These are phyloP conservation scores for Zygosaccharomyces bailii DNA, from an alignment of 805 yeast species.

Conservation along the genomic window DNA sequence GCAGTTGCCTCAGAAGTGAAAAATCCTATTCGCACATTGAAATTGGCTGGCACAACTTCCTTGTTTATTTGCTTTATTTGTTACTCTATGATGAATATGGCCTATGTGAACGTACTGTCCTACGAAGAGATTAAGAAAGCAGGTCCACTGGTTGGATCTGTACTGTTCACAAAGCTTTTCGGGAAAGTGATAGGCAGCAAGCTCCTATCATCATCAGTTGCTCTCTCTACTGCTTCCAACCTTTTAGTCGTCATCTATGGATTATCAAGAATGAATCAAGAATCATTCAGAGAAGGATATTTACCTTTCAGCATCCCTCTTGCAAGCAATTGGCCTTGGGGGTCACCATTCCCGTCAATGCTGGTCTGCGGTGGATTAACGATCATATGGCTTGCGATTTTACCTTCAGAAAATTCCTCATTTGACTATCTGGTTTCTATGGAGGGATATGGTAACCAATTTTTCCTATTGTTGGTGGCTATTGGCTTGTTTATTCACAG, in stretches of 20 bases:
- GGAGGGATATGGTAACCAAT: conserved; percentile 46
- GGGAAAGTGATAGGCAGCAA: conserved; percentile 52
- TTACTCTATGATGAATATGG: conserved; percentile 50
- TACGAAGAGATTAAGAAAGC: conserved; percentile 50
- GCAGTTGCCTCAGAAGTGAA: conserved; percentile 58
- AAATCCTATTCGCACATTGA: conserved; percentile 55
- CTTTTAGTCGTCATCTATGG: conserved; percentile 59
- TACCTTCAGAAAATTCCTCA: conserved; percentile 38
- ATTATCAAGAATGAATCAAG: conserved; percentile 60
- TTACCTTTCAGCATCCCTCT: conserved; percentile 50
- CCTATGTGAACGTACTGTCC: conserved; percentile 54
- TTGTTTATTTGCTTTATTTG: conserved; percentile 46
- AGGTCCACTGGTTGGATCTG: conserved; percentile 58
- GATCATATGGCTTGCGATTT: conserved; percentile 32
- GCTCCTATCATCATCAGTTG: conserved; percentile 53
- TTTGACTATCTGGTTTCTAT: conserved; percentile 44
- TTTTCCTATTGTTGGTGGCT: conserved; percentile 50
- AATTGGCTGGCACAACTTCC: conserved; percentile 58
- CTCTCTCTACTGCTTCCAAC: conserved; percentile 60
- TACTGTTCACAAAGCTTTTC: conserved; percentile 52
- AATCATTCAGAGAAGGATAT: conserved; percentile 60
- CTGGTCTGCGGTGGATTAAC: conserved; percentile 35
- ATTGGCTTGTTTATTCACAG: conserved; percentile 57
- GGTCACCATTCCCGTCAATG: conserved; percentile 54
- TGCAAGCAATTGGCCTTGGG: conserved; percentile 55